Conservation (phyloP, 768 basidiomycete genomes). For the Suillus spraguei region DNA sequence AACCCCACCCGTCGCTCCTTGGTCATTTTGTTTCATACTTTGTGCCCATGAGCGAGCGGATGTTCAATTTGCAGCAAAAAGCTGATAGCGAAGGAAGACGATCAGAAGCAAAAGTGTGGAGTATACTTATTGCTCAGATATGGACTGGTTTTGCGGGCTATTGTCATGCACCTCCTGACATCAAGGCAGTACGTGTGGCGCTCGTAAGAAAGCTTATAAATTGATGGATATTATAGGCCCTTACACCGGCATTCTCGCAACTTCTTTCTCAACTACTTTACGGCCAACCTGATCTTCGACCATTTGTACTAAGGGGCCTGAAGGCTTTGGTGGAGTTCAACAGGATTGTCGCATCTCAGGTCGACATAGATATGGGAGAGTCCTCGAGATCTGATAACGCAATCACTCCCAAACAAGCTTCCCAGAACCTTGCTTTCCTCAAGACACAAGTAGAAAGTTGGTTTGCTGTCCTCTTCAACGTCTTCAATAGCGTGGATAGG, state of each 20-base stretch:
- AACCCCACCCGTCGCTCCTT: constrained; percentile 80
- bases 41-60: constrained; percentile 89
- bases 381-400: constrained; percentile 25
- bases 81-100: constrained; percentile 73
- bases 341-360: constrained; percentile 47
- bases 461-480: constrained; percentile 94
- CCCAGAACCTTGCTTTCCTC: constrained; percentile 70
- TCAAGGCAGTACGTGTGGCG: constrained; percentile 55
- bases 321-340: constrained; percentile 85
- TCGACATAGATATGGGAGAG: constrained; percentile 31
- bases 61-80: constrained; percentile 86
- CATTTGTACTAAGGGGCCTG: constrained; percentile 80
- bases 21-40: constrained; percentile 89
- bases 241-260: constrained; percentile 79
- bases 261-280: constrained; percentile 95
- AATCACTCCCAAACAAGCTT: constrained; percentile 61
- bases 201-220: neutral
- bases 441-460: constrained; percentile 85
- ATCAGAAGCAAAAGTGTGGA: constrained; percentile 95
- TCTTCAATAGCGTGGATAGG: constrained; percentile 84
- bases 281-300: constrained; percentile 80
- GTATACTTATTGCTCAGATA: constrained; percentile 88
- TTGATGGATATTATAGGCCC: constrained; percentile 48
- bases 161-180: constrained; percentile 78
- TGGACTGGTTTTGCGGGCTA: constrained; percentile 94